Evolutionary conservation across 108 stramenopile genomes (phyloP), one percentile per base, ranked within the genome.

Genomic region (Pseudonitzschia multiseries): DNA sequence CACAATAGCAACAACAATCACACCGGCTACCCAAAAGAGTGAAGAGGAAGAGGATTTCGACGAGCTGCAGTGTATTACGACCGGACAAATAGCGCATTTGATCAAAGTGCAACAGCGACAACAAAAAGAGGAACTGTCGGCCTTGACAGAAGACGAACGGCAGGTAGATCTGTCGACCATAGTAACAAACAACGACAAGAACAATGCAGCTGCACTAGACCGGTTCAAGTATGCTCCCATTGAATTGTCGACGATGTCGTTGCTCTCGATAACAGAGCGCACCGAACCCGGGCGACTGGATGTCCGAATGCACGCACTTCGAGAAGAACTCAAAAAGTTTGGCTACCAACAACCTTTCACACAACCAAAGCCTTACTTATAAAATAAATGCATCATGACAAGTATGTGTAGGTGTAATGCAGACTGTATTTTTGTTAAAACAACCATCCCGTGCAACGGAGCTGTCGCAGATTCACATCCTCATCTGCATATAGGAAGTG

Each of bases 281-380:
- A 65, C 46, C 26, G 72, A 73, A 65, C 60, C 44, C 27, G 72
- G 72, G 36, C 44, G 72, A 63, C 43, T 73, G 33, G 72, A 73
- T 44, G 72, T 73, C 8, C 32, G 72, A 32, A 48, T 73, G 44
- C 24, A 48, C 28, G 48, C 63, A 1, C 32, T 73, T 15, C 60
- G 51, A 13, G 36, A 48, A 53, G 61, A 73, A 73, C 72, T 73
- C 8, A 46, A 48, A 43, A 46, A 41, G 14, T 60, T 46, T 28
- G 57, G 43, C 32, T 46, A 59, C 43, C 26, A 40, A 13, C 61
- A 62, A 20, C 18, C 61, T 4, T 40, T 15, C 14, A 10, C 54
- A 56, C 24, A 56, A 56, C 24, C 54, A 24, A 24, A 22, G 26
- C 10, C 17, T 4, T n/a, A n/a, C 50, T 9, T 3, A n/a, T 51